A percentile compares a stretch with the other conserved stretches of the same genome.
phyloP scores from a whole-genome alignment of 495 filamentous ascomycete genomes.

The Thozetella sp. region DNA sequence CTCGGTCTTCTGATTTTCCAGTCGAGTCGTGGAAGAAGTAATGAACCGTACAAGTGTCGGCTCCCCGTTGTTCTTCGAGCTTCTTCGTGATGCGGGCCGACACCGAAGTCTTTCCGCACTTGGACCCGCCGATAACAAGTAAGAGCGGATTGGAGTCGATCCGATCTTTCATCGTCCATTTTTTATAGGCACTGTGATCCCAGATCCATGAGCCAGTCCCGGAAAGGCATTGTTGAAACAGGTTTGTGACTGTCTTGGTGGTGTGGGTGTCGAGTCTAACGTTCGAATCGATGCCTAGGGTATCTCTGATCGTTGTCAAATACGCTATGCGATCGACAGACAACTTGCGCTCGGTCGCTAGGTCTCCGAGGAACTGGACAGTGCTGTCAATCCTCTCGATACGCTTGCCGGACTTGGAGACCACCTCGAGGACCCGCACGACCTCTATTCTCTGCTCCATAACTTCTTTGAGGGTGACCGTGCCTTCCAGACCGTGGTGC shows the following conservation, averaged over 20 bases:
- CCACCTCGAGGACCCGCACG: neutral
- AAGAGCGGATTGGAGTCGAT: neutral
- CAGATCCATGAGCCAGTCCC: conserved; percentile 13
- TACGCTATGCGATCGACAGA: conserved; percentile 18
- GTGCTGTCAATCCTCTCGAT: conserved; percentile 8
- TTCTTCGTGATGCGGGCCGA: conserved; percentile 10
- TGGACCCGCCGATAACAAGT: conserved; percentile 8
- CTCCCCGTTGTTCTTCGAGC: conserved; percentile 11
- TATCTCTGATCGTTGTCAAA: conserved; percentile 28
- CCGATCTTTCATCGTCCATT: conserved; percentile 3
- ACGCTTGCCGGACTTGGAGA: conserved; percentile 5
- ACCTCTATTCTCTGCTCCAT: conserved; percentile 3
- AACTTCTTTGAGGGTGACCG: conserved; percentile 5
- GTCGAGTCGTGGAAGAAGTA: conserved; percentile 13
- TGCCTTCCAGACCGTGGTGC: conserved; percentile 13
- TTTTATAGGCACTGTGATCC: conserved; percentile 6
- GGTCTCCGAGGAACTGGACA: conserved; percentile 3
- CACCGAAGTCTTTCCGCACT: conserved; percentile 11
- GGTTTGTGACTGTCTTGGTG: conserved; percentile 32
- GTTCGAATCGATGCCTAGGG: conserved; percentile 14
- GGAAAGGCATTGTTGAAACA: conserved; percentile 14
- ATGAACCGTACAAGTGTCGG: conserved; percentile 6
- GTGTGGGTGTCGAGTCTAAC: conserved; percentile 31
- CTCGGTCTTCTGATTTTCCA: conserved; percentile 9
- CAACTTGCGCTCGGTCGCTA: conserved; percentile 11